Evolutionary conservation across 2,329 filamentous ascomycete genomes (phyloP).

Genomic region (Monilinia fructigena): DNA sequence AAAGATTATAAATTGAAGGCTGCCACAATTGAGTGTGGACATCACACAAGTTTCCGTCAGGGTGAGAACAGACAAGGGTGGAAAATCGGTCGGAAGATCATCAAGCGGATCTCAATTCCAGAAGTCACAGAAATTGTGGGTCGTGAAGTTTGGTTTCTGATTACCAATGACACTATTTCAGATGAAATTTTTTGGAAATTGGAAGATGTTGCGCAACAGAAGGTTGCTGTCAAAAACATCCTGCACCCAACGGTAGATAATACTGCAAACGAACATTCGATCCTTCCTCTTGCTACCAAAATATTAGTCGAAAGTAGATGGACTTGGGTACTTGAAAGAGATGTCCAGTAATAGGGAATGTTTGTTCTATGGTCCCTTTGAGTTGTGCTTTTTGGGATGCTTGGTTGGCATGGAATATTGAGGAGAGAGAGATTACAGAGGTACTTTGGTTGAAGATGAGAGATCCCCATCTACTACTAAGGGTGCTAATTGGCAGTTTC

Average conservation of each 20-base stretch:
- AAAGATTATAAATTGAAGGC: neutral
- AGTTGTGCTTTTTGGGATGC: too few relatives aligned
- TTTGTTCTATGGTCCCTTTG: too few relatives aligned
- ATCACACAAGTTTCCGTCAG: neutral
- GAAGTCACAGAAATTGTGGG: neutral
- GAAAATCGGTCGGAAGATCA: rapidly evolving
- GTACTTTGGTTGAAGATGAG: too few relatives aligned
- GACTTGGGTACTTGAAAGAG: neutral
- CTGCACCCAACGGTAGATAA: neutral
- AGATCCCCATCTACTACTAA: too few relatives aligned
- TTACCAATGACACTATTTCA: neutral
- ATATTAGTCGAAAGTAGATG: neutral
- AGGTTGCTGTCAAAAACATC: rapidly evolving
- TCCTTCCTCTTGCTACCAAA: neutral
- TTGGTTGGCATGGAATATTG: too few relatives aligned
- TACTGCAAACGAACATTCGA: too few relatives aligned
- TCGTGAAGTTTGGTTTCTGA: neutral
- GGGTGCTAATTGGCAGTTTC: too few relatives aligned
- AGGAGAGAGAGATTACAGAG: too few relatives aligned
- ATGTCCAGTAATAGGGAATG: neutral
- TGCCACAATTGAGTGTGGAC: neutral
- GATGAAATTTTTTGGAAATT: neutral
- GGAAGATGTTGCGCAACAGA: neutral
- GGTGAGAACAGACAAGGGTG: neutral
- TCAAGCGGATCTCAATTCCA: neutral